Percentiles rank a stretch among this genome's conserved stretches.
Evolutionary conservation across 768 basidiomycete genomes (phyloP).

Genomic region (Suillus spraguei): DNA sequence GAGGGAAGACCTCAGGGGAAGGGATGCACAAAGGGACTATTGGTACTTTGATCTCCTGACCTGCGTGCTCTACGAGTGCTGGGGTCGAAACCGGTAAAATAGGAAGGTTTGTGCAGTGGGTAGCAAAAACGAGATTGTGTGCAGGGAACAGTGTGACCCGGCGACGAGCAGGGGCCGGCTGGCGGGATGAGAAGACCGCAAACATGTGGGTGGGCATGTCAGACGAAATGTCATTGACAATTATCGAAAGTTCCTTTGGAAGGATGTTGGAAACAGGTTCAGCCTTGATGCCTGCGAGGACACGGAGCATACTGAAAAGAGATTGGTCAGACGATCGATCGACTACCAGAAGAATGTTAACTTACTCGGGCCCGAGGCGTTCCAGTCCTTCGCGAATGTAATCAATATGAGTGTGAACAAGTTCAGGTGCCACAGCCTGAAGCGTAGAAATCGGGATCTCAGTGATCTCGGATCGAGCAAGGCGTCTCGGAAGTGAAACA

Average conservation of each 20-base stretch:
- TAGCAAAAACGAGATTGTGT: slow-evolving; percentile 39
- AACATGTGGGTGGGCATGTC: slow-evolving; percentile 37
- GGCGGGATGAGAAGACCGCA: slow-evolving; percentile 30
- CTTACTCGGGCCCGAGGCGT: slow-evolving; percentile 32
- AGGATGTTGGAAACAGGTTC: slow-evolving; percentile 24
- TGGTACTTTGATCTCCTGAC: slow-evolving; percentile 45
- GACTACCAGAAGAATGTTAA: neutral
- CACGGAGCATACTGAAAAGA: slow-evolving; percentile 31
- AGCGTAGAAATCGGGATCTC: slow-evolving; percentile 19
- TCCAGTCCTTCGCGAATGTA: slow-evolving; percentile 33
- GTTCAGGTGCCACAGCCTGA: slow-evolving; percentile 27
- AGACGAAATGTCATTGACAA: slow-evolving; percentile 32
- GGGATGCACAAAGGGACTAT: slow-evolving; percentile 73
- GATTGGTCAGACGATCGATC: slow-evolving; percentile 14
- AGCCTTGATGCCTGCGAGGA: slow-evolving; percentile 31
- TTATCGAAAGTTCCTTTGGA: slow-evolving; percentile 29
- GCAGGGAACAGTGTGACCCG: slow-evolving; percentile 38
- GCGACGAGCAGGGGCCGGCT: slow-evolving; percentile 27
- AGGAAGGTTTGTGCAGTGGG: slow-evolving; percentile 33
- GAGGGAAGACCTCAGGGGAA: slow-evolving; percentile 66
- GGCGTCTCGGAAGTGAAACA: slow-evolving; percentile 26
- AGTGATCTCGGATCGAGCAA: slow-evolving; percentile 23
- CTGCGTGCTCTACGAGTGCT: slow-evolving; percentile 14
- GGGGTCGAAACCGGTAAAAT: slow-evolving; percentile 22
- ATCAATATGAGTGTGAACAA: slow-evolving; percentile 23